A percentile compares a stretch with the other conserved stretches of the same genome.
phyloP scores from a whole-genome alignment of 768 basidiomycete genomes.

The Imleria badia region DNA sequence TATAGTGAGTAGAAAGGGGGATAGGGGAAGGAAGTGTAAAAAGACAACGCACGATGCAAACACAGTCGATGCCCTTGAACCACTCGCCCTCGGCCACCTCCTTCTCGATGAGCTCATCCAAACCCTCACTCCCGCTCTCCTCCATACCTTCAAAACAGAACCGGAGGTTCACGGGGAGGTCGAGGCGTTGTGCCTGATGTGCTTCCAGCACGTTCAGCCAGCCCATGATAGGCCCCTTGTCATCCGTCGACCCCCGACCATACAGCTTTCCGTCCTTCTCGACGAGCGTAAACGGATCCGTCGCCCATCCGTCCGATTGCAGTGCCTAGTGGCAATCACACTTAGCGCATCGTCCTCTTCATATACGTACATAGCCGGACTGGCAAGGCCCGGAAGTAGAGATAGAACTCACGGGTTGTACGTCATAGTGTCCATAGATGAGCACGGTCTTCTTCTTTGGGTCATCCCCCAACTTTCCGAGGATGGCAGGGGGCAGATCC shows the following conservation, averaged over 20 bases:
- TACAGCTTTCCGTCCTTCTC: conserved; percentile 59
- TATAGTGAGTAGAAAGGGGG: too few species aligned
- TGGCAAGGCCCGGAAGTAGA: not conserved
- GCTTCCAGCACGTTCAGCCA: conserved; percentile 92
- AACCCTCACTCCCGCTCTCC: conserved; percentile 87
- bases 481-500: conserved; percentile 76
- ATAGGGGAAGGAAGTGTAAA: not conserved
- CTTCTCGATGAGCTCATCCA: conserved; percentile 79
- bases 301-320: conserved; percentile 79
- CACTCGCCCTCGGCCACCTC: conserved; percentile 72
- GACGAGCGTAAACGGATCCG: conserved; percentile 78
- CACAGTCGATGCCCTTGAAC: conserved; percentile 87
- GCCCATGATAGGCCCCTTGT: conserved; percentile 87
- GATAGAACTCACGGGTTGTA: conserved; percentile 69
- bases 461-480: conserved; percentile 81
- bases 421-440: conserved; percentile 94
- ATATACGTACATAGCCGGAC: too few species aligned
- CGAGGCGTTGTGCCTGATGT: conserved; percentile 61
- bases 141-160: conserved; percentile 99
- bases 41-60: conserved; percentile 74
- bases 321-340: conserved; percentile 31
- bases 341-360: not conserved
- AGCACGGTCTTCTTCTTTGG: conserved; percentile 91
- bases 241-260: conserved; percentile 90
- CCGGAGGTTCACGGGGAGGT: conserved; percentile 85